Evolutionary conservation across 345 rosid genomes (phyloP), one percentile per base, ranked within the genome.

Genomic region (Gossypium herbaceum): DNA sequence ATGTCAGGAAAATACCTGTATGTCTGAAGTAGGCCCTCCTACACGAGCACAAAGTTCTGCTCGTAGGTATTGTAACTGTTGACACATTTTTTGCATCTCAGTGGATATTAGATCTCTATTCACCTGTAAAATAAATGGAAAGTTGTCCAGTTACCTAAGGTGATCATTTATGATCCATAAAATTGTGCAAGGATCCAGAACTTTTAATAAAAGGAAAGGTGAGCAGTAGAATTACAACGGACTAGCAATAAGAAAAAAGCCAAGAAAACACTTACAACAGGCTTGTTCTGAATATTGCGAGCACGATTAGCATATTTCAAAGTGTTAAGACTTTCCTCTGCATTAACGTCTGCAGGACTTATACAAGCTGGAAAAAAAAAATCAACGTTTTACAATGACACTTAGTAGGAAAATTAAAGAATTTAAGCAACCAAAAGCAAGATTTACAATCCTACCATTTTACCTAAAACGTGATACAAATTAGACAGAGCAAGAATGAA

Each of bases 271-370:
- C 94, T 89, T 85, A 91, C 97, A 81, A 91, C 90, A 76, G 87
- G 97, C 78, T 89, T 91, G 64, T 91, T 91, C 81, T 88, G 92
- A 70, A 91, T 91, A 81, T 89, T 89, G 75, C 97, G 89, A 82
- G 97, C 97, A 72, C 97, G 97, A 77, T 91, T 91, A 71, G 97
- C 97, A 79, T 91, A 91, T 73, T 88, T 91, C 57, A 91, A 85
- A 16, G 97, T 89, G 85, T 89, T 89, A 7, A 91, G 86, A 68
- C 90, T 88, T 85, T 91, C 97, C 76, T 91, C 97, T 20, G 88
- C 94, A 80, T 91, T 91, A 71, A 88, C 83, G 75, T 91, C 97
- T 71, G 97, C 94, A 55, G 97, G 97, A 76, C 97, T 91, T 55
- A 91, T 80, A 80, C 97, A 91, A 71, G 97, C 97, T 91, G 81